A percentile compares a stretch with the other conserved stretches of the same genome.
Conservation (phyloP, 331 rosid genomes). For the Malus hybrid region DNA sequence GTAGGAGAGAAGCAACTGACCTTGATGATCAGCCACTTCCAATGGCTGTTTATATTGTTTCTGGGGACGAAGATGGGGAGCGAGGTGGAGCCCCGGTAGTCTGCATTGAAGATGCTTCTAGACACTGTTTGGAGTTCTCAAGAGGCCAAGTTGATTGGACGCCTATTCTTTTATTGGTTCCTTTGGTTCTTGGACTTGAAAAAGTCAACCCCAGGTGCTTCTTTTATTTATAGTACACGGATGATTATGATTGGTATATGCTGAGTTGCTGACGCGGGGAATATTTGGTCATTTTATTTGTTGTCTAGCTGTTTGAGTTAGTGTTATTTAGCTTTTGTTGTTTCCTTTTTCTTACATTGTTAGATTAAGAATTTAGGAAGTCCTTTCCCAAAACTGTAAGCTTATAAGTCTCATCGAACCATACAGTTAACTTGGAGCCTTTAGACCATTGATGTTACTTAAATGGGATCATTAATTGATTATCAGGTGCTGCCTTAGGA, state of each 20-base stretch:
- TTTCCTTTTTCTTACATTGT: background rate
- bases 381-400: background rate
- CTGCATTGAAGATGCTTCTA: slow-evolving; percentile 73
- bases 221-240: background rate
- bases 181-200: slow-evolving; percentile 98
- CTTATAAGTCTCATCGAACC: background rate
- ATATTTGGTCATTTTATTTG: background rate
- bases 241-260: background rate
- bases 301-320: background rate
- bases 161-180: slow-evolving; percentile 88
- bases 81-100: slow-evolving; percentile 98
- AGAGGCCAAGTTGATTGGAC: slow-evolving; percentile 63
- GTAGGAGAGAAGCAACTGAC: slow-evolving; percentile 34
- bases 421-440: background rate
- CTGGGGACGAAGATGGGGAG: slow-evolving; percentile 98
- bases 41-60: slow-evolving; percentile 85
- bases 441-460: background rate
- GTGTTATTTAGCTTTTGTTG: background rate
- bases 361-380: background rate
- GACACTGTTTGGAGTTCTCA: slow-evolving; percentile 69
- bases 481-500: slow-evolving; percentile 38
- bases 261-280: background rate
- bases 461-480: background rate
- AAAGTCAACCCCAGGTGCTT: slow-evolving; percentile 82
- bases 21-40: slow-evolving; percentile 64